Evolutionary conservation across 73 alveolate genomes (phyloP).

Genomic region (Diophrys appendiculata): DNA sequence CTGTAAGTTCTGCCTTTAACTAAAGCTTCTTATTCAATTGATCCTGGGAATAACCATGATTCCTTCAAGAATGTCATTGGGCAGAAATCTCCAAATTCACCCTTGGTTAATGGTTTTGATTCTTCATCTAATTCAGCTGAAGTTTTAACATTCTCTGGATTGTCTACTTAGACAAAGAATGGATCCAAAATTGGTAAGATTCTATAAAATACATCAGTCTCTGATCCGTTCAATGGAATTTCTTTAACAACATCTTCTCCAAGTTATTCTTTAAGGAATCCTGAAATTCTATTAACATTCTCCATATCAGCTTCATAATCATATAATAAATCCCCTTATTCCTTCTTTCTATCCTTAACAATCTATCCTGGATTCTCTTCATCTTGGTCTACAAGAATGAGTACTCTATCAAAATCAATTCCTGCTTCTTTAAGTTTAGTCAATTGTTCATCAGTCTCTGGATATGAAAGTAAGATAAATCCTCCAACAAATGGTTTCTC

Average conservation of each 20-base stretch:
- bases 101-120: constrained; percentile 87
- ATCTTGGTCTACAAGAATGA: constrained; percentile 47
- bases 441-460: constrained; percentile 61
- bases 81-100: constrained; percentile 94
- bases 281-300: constrained; percentile 65
- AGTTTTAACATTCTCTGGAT: constrained; percentile 84
- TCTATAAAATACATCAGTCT: constrained; percentile 79
- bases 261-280: constrained; percentile 80
- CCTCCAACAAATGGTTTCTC: constrained; percentile 66
- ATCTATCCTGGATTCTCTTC: constrained; percentile 65
- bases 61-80: constrained; percentile 90
- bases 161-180: constrained; percentile 85
- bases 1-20: constrained; percentile 90
- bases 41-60: constrained; percentile 93
- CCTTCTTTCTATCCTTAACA: constrained; percentile 32
- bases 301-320: constrained; percentile 79
- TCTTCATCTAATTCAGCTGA: constrained; percentile 95
- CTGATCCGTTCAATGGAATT: constrained; percentile 81
- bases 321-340: constrained; percentile 25
- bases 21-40: constrained; percentile 83
- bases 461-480: constrained; percentile 54
- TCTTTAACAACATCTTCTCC: constrained; percentile 89
- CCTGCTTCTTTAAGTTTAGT: constrained; percentile 49
- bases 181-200: constrained; percentile 90
- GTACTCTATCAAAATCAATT: constrained; percentile 62